These are phyloP conservation scores for Entamoeba histolytica DNA, from an alignment of 208 protist genomes.

Conservation along the genomic window DNA sequence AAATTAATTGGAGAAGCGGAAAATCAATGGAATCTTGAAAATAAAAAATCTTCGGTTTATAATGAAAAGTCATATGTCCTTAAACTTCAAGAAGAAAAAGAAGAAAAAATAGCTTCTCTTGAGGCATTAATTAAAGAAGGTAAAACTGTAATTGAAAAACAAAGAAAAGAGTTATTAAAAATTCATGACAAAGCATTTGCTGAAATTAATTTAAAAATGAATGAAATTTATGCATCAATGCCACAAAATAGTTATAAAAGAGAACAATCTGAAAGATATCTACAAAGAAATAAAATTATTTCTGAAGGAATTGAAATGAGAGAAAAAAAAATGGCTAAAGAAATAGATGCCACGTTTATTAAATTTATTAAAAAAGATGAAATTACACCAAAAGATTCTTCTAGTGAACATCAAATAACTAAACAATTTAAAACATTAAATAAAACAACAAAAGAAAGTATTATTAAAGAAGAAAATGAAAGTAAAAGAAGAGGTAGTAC, in stretches of 20 bases:
- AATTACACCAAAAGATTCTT: no score
- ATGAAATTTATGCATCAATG: neutral
- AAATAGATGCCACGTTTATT: no score
- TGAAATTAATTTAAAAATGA: neutral
- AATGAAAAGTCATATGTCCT: neutral
- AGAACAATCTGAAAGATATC: neutral
- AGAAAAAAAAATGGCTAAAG: no score
- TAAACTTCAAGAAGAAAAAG: neutral
- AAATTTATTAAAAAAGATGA: no score
- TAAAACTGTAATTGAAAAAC: neutral
- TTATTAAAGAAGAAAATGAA: no score
- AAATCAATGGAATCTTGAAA: neutral
- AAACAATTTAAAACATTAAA: no score
- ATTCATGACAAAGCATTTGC: neutral
- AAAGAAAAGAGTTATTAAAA: neutral
- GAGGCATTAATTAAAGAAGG: neutral
- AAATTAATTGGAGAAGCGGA: neutral
- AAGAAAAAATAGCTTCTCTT: neutral
- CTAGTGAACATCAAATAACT: no score
- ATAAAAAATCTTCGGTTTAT: neutral
- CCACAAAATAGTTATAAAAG: neutral
- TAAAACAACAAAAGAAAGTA: no score
- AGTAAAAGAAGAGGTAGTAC: no score
- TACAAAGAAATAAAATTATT: no score
- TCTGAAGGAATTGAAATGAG: no score